These are phyloP conservation scores for Solanum acaule DNA, from an alignment of 257 asterid genomes.

Conservation along the genomic window DNA sequence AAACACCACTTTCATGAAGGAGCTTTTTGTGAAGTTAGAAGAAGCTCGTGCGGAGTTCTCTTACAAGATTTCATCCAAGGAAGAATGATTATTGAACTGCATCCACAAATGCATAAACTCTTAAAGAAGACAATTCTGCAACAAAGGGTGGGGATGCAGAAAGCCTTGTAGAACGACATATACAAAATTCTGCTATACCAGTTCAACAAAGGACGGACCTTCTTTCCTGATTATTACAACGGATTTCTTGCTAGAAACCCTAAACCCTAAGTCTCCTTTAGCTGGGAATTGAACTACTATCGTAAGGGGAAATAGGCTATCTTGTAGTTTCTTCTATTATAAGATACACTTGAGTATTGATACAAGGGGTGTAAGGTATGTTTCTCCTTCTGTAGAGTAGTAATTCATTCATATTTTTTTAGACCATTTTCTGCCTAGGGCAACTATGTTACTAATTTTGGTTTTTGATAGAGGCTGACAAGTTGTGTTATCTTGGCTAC, in stretches of 20 bases:
- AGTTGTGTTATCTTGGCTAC: background rate
- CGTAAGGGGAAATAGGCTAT: background rate
- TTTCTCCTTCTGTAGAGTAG: background rate
- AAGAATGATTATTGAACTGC: background rate
- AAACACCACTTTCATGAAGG: constrained; percentile 44
- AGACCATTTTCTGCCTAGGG: background rate
- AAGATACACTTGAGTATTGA: background rate
- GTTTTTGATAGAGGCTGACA: background rate
- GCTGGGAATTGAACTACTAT: background rate
- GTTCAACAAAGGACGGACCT: background rate
- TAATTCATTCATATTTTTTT: background rate
- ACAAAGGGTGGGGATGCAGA: background rate
- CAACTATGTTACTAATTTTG: background rate
- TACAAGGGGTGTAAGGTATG: background rate
- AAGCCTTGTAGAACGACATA: background rate
- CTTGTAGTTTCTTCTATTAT: background rate
- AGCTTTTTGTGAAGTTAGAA: constrained; percentile 57
- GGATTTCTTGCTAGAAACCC: background rate
- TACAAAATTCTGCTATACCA: background rate
- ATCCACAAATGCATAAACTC: background rate
- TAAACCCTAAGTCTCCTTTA: background rate
- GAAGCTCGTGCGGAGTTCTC: constrained; percentile 85
- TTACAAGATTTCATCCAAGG: constrained; percentile 25
- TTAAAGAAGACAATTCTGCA: background rate
- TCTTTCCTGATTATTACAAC: background rate